These are phyloP conservation scores for Auricularia auricula-judae DNA, from an alignment of 768 basidiomycete genomes.

Conservation along the genomic window DNA sequence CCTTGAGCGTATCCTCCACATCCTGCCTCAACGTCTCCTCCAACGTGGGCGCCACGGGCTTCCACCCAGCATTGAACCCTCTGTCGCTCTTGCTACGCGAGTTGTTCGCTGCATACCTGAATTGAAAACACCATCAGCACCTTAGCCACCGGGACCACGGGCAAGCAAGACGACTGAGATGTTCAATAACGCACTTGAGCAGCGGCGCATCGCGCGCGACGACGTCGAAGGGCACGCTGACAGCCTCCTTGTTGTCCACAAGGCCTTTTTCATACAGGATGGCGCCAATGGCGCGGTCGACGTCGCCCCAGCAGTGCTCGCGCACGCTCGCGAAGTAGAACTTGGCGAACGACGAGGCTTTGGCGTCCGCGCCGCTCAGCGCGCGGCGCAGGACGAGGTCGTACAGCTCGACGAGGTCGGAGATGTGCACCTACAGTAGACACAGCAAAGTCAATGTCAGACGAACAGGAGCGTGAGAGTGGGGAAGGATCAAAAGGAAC, in stretches of 20 bases:
- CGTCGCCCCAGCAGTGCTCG: constrained; percentile 13
- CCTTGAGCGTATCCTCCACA: background rate
- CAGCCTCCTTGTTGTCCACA: constrained; percentile 7
- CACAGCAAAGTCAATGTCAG: background rate
- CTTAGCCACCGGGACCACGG: background rate
- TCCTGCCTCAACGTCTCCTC: background rate
- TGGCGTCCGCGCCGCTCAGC: constrained; percentile 8
- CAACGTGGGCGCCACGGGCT: background rate
- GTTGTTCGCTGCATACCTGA: background rate
- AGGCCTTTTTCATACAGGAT: constrained; percentile 8
- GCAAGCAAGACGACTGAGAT: no score
- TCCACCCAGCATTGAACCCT: background rate
- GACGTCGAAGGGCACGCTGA: constrained; percentile 5
- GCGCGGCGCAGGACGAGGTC: constrained; percentile 13
- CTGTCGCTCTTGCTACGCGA: background rate
- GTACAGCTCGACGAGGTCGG: constrained; percentile 16
- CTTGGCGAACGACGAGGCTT: constrained; percentile 11
- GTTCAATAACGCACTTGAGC: background rate
- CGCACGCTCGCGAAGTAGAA: constrained; percentile 16
- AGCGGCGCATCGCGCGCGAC: background rate
- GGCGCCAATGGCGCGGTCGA: constrained; percentile 9
- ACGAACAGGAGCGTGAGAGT: background rate
- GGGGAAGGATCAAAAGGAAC: no score
- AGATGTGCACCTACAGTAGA: constrained; percentile 13
- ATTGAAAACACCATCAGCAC: background rate